These are phyloP conservation scores for Angomonas deanei DNA, from an alignment of 208 protist species.

Conservation along the genomic window DNA sequence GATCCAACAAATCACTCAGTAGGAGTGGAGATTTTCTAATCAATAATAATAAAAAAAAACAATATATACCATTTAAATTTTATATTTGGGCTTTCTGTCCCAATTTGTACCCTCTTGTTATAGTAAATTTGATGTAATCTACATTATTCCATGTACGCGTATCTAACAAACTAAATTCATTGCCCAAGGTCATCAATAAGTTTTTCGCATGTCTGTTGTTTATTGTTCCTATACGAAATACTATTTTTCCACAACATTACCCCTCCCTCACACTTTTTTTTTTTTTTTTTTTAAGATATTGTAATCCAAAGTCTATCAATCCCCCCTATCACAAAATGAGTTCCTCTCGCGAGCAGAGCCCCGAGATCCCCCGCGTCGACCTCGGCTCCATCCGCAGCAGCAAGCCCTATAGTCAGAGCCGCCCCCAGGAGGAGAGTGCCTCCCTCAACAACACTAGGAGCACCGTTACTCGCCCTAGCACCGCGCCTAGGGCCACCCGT, in stretches of 20 bases:
- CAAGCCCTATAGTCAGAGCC: background rate
- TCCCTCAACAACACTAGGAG: background rate
- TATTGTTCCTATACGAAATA: background rate
- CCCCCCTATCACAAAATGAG: background rate
- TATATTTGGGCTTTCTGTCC: background rate
- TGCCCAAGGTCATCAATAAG: background rate
- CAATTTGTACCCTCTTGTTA: background rate
- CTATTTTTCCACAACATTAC: background rate
- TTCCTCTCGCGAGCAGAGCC: constrained; percentile 16
- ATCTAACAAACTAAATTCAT: background rate
- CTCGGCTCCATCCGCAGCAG: background rate
- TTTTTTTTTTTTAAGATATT: constrained; percentile 9
- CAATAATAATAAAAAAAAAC: constrained; percentile 16
- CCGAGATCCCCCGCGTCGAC: constrained; percentile 8
- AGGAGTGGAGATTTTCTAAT: constrained; percentile 9
- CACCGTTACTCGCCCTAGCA: background rate
- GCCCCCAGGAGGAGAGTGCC: background rate
- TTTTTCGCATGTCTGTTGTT: background rate
- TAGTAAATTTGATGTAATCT: too few relatives aligned
- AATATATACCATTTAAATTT: background rate
- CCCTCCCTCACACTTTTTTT: background rate
- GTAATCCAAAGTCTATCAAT: background rate
- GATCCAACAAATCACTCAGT: constrained; percentile 69
- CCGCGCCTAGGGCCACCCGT: background rate
- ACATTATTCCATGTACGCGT: too few relatives aligned